Percentiles rank a stretch among this genome's conserved stretches.
Evolutionary conservation across 2,329 filamentous ascomycete species (phyloP).

Genomic region (Monosporascus sp.): DNA sequence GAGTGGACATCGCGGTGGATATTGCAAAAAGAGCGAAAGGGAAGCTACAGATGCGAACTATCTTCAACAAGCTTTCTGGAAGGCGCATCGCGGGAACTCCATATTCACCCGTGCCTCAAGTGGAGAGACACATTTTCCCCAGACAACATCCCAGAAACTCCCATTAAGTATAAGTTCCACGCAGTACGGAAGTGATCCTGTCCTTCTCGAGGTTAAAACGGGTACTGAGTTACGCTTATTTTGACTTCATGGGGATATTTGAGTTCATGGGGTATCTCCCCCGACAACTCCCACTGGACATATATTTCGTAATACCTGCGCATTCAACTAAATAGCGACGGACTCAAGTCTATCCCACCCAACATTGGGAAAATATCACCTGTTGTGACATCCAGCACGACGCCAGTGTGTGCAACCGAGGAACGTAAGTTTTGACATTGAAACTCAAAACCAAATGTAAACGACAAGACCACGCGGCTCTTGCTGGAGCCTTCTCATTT

Average conservation of each 20-base stretch:
- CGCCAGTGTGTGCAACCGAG: not conserved
- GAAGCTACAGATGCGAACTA: not conserved
- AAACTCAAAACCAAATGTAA: not conserved
- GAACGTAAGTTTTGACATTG: not conserved
- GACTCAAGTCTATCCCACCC: too few relatives aligned
- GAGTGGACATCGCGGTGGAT: not conserved
- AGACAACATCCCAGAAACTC: not conserved
- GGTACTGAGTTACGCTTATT: too few relatives aligned
- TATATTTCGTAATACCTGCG: too few relatives aligned
- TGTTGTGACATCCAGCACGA: too few relatives aligned
- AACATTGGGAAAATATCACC: too few relatives aligned
- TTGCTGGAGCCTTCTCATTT: not conserved
- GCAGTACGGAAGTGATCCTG: too few relatives aligned
- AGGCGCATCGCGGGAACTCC: not conserved
- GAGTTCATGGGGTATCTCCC: too few relatives aligned
- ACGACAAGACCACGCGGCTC: not conserved
- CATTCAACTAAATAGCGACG: too few relatives aligned
- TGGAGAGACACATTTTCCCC: not conserved
- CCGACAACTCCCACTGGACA: too few relatives aligned
- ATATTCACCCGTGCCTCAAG: slow-evolving; percentile 1
- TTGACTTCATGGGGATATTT: too few relatives aligned
- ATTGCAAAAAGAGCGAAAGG: not conserved
- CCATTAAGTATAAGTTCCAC: too few relatives aligned
- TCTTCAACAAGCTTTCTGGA: not conserved
- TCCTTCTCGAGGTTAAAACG: too few relatives aligned